phyloP scores from a whole-genome alignment of 2,329 filamentous ascomycete species.

The Phialemonium atrogriseum region DNA sequence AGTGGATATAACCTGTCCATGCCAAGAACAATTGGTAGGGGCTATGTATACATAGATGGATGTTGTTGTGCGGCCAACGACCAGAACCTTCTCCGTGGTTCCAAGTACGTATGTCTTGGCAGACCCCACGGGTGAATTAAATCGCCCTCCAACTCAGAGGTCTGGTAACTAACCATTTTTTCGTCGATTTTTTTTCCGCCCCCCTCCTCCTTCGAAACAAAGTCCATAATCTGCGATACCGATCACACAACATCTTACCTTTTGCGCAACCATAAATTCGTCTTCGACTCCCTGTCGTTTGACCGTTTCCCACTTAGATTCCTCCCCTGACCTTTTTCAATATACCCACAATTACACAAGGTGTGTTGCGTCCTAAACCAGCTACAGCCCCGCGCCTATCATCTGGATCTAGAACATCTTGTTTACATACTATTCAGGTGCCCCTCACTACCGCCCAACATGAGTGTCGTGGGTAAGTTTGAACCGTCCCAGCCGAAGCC shows the following conservation, averaged over 20 bases:
- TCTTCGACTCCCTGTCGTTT: conserved; percentile 2
- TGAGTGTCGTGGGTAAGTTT: conserved; percentile 50
- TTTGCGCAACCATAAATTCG: conserved; percentile 1
- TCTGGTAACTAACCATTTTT: conserved; percentile 10
- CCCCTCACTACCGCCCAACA: conserved; percentile 26
- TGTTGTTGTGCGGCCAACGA: too few relatives aligned
- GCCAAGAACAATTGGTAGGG: too few relatives aligned
- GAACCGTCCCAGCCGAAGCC: neutral
- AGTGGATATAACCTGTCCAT: too few relatives aligned
- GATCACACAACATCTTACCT: conserved; percentile 1
- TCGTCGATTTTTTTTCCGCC: conserved; percentile 4
- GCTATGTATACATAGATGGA: too few relatives aligned
- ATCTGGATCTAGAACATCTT: conserved; percentile 1
- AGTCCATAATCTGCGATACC: conserved; percentile 1
- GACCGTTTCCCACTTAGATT: conserved; percentile 5
- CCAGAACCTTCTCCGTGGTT: conserved; percentile 17
- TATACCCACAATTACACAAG: too few relatives aligned
- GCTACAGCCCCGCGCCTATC: too few relatives aligned
- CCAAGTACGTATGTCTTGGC: conserved; percentile 12
- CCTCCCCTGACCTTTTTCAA: conserved; percentile 7
- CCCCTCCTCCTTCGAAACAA: neutral
- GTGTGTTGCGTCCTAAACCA: too few relatives aligned
- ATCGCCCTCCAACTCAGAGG: too few relatives aligned
- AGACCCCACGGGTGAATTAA: conserved; percentile 12
- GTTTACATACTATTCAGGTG: conserved; percentile 11